Evolutionary conservation across 2,329 filamentous ascomycete species (phyloP).

Genomic region (Hymenoscyphus repandus): DNA sequence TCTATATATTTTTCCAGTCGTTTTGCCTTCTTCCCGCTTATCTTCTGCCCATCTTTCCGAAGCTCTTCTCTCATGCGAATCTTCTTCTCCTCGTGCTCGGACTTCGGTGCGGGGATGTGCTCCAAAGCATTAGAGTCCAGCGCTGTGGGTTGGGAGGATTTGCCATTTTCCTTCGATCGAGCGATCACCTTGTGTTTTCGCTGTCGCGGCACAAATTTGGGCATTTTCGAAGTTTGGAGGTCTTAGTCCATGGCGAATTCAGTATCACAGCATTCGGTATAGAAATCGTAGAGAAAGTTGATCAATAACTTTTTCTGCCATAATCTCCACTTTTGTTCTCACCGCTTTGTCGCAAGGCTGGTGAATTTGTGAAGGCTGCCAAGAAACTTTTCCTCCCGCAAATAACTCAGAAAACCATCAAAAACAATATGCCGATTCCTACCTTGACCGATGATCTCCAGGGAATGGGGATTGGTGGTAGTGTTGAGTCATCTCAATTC

Average conservation of each 20-base stretch:
- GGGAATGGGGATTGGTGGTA: slow-evolving; percentile 10
- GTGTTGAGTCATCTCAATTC: slow-evolving; percentile 21
- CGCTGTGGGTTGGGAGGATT: slow-evolving; percentile 32
- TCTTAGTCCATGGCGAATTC: background rate
- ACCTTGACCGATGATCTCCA: slow-evolving; percentile 12
- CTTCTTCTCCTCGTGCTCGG: slow-evolving; percentile 48
- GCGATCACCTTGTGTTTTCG: slow-evolving; percentile 66
- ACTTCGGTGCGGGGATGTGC: slow-evolving; percentile 42
- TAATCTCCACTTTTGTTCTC: background rate
- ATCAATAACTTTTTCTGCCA: slow-evolving; percentile 3
- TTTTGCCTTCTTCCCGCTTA: slow-evolving; percentile 62
- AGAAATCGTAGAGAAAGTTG: background rate
- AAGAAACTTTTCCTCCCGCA: background rate
- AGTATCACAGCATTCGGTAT: too few relatives aligned
- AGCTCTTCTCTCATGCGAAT: slow-evolving; percentile 51
- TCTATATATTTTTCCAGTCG: slow-evolving; percentile 69
- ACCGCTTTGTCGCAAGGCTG: background rate
- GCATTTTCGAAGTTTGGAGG: slow-evolving; percentile 6
- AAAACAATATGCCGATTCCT: slow-evolving; percentile 13
- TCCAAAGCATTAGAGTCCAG: slow-evolving; percentile 51
- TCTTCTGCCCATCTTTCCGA: slow-evolving; percentile 45
- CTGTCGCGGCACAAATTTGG: slow-evolving; percentile 56
- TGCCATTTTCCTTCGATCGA: slow-evolving; percentile 47
- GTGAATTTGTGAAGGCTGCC: slow-evolving; percentile 8
- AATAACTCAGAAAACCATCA: background rate